These are phyloP conservation scores for Persicaria tinctoria DNA, from an alignment of 148 eudicot genomes.

Conservation along the genomic window DNA sequence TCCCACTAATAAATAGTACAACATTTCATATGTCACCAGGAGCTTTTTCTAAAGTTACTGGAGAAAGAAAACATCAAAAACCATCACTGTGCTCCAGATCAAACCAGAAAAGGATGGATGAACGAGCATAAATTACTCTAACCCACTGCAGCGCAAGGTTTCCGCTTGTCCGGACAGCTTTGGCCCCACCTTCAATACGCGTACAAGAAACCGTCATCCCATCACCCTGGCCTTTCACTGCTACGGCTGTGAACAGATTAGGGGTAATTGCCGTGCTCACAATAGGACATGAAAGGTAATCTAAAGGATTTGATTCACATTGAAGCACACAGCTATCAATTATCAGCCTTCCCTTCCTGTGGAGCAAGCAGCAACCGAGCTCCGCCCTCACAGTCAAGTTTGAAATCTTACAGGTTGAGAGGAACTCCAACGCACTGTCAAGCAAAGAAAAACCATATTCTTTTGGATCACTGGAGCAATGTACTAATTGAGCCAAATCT, in stretches of 20 bases:
- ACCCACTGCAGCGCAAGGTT: constrained; percentile 71
- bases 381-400: constrained; percentile 88
- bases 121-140: constrained; percentile 71
- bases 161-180: constrained; percentile 80
- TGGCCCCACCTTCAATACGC: constrained; percentile 91
- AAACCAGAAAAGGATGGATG: constrained; percentile 88
- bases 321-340: constrained; percentile 84
- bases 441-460: constrained; percentile 15
- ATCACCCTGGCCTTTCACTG: constrained; percentile 41
- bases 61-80: not conserved
- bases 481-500: constrained; percentile 8
- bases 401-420: constrained; percentile 81
- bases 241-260: constrained; percentile 27
- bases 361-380: constrained; percentile 95
- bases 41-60: not conserved
- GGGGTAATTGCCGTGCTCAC: constrained; percentile 54
- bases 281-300: constrained; percentile 87
- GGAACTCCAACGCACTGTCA: constrained; percentile 88
- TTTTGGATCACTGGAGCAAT: constrained; percentile 8
- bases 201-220: constrained; percentile 72
- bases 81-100: constrained; percentile 48
- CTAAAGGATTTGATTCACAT: constrained; percentile 82
- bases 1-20: not conserved
- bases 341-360: constrained; percentile 79
- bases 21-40: not conserved